Conservation (phyloP, 1,284 basidiomycete species). For the Apiotrichum brassicae region DNA sequence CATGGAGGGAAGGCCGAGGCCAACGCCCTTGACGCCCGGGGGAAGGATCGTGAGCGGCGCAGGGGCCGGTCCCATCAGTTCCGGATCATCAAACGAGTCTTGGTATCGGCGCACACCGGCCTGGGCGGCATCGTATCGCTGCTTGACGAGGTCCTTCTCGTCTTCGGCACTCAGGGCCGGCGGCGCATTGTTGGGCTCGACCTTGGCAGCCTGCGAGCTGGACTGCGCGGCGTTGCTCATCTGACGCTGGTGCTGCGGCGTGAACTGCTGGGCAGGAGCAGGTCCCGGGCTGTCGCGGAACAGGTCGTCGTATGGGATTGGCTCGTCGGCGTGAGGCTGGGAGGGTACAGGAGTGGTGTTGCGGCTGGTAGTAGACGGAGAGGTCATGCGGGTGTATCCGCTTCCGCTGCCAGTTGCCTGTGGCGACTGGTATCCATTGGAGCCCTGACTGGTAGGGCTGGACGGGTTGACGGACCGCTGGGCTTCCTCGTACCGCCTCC, state of each 20-base stretch:
- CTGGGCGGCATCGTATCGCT: slow-evolving; percentile 30
- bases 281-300: not conserved
- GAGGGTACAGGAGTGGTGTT: not conserved
- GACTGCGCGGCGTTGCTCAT: not conserved
- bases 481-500: slow-evolving; percentile 27
- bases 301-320: slow-evolving; percentile 16
- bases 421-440: not conserved
- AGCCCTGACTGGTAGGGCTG: not conserved
- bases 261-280: not conserved
- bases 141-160: slow-evolving; percentile 9
- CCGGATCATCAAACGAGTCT: not conserved
- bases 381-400: too few species aligned
- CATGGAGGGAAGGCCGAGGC: not conserved
- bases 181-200: slow-evolving; percentile 5
- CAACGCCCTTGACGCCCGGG: not conserved
- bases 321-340: not conserved
- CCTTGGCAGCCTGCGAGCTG: not conserved
- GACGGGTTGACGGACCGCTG: not conserved
- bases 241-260: not conserved
- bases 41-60: not conserved
- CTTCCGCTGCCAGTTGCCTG: not conserved
- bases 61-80: not conserved
- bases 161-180: not conserved
- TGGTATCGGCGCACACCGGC: not conserved
- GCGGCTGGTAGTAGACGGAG: not conserved